Evolutionary conservation across 2,329 filamentous ascomycete genomes (phyloP).

Genomic region (Xylaria sp.): DNA sequence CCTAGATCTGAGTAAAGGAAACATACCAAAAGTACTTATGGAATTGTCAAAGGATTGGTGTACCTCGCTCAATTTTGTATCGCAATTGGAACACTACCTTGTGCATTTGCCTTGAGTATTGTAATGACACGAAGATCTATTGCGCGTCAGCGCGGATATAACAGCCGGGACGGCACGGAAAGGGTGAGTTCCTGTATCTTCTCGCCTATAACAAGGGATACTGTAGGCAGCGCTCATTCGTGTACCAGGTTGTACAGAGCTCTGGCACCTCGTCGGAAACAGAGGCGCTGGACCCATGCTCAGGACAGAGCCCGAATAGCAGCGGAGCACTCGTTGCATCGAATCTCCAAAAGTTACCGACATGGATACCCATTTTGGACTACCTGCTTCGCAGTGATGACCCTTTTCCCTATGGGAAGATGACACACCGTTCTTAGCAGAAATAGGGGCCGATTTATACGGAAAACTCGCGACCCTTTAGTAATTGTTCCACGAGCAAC

Average conservation of each 20-base stretch:
- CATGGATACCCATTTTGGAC: slow-evolving; percentile 8
- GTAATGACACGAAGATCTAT: slow-evolving; percentile 14
- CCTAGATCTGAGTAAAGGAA: neutral
- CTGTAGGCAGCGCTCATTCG: neutral
- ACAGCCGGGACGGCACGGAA: neutral
- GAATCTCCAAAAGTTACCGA: slow-evolving; percentile 11
- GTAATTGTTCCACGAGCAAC: neutral
- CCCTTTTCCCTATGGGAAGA: slow-evolving; percentile 20
- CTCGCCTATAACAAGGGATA: neutral
- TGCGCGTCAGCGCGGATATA: neutral
- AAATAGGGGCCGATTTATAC: neutral
- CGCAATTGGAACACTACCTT: neutral
- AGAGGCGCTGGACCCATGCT: neutral
- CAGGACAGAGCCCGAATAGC: neutral
- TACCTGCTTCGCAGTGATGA: slow-evolving; percentile 15
- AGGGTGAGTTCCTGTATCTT: slow-evolving; percentile 2
- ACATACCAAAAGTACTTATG: neutral
- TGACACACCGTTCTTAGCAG: neutral
- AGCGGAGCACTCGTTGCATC: neutral
- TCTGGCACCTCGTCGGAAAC: neutral
- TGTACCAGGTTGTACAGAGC: neutral
- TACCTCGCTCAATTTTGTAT: neutral
- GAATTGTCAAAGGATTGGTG: neutral
- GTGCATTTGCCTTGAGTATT: neutral
- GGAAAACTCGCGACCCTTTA: too few relatives aligned